Conservation (phyloP, 306 rosid species). For the Begonia loranthoides region DNA sequence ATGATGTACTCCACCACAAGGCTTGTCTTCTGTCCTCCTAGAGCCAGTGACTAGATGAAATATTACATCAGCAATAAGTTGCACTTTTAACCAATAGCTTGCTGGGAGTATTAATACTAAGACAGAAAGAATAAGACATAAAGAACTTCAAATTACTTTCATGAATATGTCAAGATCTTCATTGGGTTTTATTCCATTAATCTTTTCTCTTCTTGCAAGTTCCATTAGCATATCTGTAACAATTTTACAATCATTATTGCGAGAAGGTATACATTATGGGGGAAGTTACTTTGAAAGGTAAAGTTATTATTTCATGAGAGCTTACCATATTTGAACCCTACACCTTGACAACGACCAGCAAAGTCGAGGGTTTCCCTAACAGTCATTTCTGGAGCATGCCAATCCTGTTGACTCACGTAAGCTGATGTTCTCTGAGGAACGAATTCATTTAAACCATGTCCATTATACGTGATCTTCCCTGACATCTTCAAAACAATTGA, state of each 20-base stretch:
- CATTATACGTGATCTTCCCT: slow-evolving; percentile 74
- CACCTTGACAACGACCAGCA: slow-evolving; percentile 88
- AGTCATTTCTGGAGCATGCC: slow-evolving; percentile 81
- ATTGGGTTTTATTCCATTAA: slow-evolving; percentile 85
- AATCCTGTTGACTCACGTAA: slow-evolving; percentile 81
- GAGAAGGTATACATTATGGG: not conserved
- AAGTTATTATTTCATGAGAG: slow-evolving; percentile 1
- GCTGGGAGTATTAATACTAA: not conserved
- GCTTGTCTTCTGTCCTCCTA: slow-evolving; percentile 77
- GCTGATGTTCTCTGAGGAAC: slow-evolving; percentile 94
- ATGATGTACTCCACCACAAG: slow-evolving; percentile 82
- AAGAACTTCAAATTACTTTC: slow-evolving; percentile 42
- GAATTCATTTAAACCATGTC: slow-evolving; percentile 68
- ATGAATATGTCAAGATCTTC: slow-evolving; percentile 94
- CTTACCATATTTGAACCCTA: slow-evolving; percentile 82
- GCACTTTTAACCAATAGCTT: not conserved
- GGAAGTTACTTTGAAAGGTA: not conserved
- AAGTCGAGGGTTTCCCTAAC: slow-evolving; percentile 88
- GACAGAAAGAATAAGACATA: not conserved
- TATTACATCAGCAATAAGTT: not conserved
- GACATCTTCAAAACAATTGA: slow-evolving; percentile 44
- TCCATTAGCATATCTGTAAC: slow-evolving; percentile 80
- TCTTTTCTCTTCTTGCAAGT: slow-evolving; percentile 95
- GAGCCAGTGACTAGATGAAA: slow-evolving; percentile 68
- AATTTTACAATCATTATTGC: not conserved